phyloP scores from a whole-genome alignment of 805 yeast species.

The Metschnikowia cubensis region DNA sequence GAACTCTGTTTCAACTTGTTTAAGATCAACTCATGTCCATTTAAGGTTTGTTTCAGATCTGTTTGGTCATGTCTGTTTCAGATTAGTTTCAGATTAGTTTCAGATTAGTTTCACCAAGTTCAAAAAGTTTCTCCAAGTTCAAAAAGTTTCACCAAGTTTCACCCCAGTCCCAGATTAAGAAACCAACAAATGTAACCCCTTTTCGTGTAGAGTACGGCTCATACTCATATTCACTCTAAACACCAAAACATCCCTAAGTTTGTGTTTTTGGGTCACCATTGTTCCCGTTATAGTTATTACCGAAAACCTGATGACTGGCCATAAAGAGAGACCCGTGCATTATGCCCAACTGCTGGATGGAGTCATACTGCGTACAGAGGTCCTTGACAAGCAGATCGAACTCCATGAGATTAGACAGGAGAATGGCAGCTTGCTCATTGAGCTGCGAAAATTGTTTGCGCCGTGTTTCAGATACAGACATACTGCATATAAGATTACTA shows the following conservation, averaged over 20 bases:
- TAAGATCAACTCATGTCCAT: no score
- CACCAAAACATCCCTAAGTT: neutral
- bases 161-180: no score
- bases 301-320: conserved; percentile 42
- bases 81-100: no score
- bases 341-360: conserved; percentile 51
- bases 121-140: no score
- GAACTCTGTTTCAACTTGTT: no score
- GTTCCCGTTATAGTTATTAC: conserved; percentile 16
- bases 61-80: no score
- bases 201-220: no score
- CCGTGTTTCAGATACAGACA: conserved; percentile 10
- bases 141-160: no score
- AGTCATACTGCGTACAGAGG: conserved; percentile 49
- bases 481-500: neutral
- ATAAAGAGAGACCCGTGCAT: conserved; percentile 52
- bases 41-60: no score
- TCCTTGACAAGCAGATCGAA: conserved; percentile 48
- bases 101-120: no score
- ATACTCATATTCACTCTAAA: neutral
- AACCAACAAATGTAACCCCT: no score
- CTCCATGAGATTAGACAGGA: conserved; percentile 54
- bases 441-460: conserved; percentile 28
- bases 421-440: conserved; percentile 49
- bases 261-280: neutral